Evolutionary conservation across 306 rosid species (phyloP).

Genomic region (Fragaria vesca): DNA sequence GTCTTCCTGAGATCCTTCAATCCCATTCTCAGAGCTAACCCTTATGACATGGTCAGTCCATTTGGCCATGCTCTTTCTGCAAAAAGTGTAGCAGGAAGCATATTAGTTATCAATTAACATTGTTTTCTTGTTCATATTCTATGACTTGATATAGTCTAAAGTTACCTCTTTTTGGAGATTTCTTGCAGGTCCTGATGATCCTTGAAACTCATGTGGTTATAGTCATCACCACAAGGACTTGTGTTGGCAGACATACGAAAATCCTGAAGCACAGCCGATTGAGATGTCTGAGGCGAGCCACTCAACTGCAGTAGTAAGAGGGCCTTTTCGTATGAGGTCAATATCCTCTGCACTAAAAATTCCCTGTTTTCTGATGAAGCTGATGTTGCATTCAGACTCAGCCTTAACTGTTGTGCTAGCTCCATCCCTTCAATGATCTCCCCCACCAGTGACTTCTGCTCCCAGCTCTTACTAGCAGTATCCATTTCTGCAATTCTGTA

Average conservation of each 20-base stretch:
- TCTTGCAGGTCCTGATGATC: conserved; percentile 46
- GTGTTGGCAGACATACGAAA: conserved; percentile 52
- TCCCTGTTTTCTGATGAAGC: conserved; percentile 44
- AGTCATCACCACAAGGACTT: conserved; percentile 54
- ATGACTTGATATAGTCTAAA: conserved; percentile 3
- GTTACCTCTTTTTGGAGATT: conserved; percentile 70
- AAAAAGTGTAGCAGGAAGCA: conserved; percentile 16
- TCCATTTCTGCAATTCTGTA: conserved; percentile 43
- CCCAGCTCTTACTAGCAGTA: conserved; percentile 37
- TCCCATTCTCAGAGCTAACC: conserved; percentile 53
- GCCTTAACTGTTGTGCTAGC: conserved; percentile 57
- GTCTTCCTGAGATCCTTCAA: conserved; percentile 67
- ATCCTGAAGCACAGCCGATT: conserved; percentile 30
- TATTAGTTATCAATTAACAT: conserved; percentile 12
- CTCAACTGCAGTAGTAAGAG: conserved; percentile 54
- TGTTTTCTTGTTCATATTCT: neutral
- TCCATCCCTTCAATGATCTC: conserved; percentile 78
- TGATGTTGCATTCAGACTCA: conserved; percentile 29
- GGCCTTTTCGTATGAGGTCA: conserved; percentile 70
- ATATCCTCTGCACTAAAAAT: conserved; percentile 50
- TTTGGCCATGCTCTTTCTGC: conserved; percentile 73
- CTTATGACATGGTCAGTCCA: conserved; percentile 56
- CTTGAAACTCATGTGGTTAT: conserved; percentile 31
- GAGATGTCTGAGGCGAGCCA: conserved; percentile 25
- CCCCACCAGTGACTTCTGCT: conserved; percentile 46